Conservation (phyloP, 768 basidiomycete species). For the Sporobolomyces pararoseus region DNA sequence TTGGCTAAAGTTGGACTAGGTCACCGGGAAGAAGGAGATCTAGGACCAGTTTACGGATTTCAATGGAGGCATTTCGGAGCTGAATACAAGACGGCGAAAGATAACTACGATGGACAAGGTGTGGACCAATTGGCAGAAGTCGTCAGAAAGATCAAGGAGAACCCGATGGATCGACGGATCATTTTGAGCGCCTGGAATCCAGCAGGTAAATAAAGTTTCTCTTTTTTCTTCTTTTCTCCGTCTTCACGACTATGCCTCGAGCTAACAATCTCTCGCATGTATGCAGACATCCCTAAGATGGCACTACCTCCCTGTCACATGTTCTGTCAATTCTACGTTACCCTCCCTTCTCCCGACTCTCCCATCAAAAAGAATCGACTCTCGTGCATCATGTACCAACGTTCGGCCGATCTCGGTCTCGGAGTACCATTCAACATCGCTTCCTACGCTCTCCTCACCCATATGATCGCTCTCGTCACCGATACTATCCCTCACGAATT, state of each 20-base stretch:
- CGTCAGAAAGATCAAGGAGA: constrained; percentile 83
- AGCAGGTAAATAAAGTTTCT: constrained; percentile 61
- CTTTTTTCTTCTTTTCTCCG: not conserved
- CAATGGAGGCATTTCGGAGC: constrained; percentile 47
- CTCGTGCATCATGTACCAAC: constrained; percentile 95
- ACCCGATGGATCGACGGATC: constrained; percentile 89
- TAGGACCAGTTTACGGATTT: constrained; percentile 89
- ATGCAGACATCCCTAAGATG: constrained; percentile 82
- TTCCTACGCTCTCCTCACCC: constrained; percentile 92
- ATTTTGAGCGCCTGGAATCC: constrained; percentile 98
- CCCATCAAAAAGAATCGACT: constrained; percentile 62
- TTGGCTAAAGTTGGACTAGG: constrained; percentile 77
- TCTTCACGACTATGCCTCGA: not conserved
- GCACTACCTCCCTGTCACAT: constrained; percentile 97
- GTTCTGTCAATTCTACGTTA: constrained; percentile 98
- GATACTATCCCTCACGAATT: constrained; percentile 81
- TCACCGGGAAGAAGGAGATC: constrained; percentile 79
- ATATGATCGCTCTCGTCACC: constrained; percentile 94
- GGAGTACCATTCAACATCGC: constrained; percentile 99
- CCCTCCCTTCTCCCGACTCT: constrained; percentile 61
- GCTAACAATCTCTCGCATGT: too few species aligned
- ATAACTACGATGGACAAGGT: constrained; percentile 42
- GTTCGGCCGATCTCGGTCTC: constrained; percentile 93
- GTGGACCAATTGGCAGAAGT: constrained; percentile 89
- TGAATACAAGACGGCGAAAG: constrained; percentile 52